These are phyloP conservation scores for Radiomyces spectabilis DNA, from an alignment of 192 early-diverging fungal species.

Conservation along the genomic window DNA sequence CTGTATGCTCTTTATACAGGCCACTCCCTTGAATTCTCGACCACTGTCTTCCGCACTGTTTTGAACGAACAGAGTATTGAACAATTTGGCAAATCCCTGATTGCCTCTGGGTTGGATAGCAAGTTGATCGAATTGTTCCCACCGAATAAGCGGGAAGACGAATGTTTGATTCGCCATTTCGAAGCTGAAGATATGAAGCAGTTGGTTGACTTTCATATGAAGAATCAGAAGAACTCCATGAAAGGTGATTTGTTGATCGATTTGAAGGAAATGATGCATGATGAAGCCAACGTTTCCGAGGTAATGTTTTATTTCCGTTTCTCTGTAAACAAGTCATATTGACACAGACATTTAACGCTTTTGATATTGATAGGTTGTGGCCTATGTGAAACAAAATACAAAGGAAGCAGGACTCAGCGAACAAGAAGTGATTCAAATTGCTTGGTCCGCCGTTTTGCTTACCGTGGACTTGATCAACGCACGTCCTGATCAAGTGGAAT, in stretches of 20 bases:
- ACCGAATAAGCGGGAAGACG: conserved; percentile 80
- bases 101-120: conserved; percentile 61
- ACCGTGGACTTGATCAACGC: conserved; percentile 69
- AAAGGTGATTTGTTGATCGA: conserved; percentile 59
- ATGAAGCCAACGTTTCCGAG: conserved; percentile 41
- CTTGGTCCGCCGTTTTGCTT: conserved; percentile 80
- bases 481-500: conserved; percentile 81
- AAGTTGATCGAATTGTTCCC: conserved; percentile 89
- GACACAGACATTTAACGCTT: neutral
- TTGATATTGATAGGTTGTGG: conserved; percentile 40
- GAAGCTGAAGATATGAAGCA: conserved; percentile 88
- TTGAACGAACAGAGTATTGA: conserved; percentile 69
- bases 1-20: no score
- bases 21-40: conserved; percentile 75
- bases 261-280: conserved; percentile 46
- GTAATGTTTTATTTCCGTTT: conserved; percentile 25
- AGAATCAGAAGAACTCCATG: conserved; percentile 55
- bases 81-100: conserved; percentile 66
- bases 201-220: conserved; percentile 74
- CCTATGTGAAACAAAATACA: conserved; percentile 57
- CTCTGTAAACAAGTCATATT: neutral
- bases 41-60: conserved; percentile 74
- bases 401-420: conserved; percentile 70
- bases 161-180: conserved; percentile 87
- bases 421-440: conserved; percentile 61